Evolutionary conservation across 2,329 filamentous ascomycete species (phyloP).

Genomic region (Pseudopyrenochaeta lycopersici): DNA sequence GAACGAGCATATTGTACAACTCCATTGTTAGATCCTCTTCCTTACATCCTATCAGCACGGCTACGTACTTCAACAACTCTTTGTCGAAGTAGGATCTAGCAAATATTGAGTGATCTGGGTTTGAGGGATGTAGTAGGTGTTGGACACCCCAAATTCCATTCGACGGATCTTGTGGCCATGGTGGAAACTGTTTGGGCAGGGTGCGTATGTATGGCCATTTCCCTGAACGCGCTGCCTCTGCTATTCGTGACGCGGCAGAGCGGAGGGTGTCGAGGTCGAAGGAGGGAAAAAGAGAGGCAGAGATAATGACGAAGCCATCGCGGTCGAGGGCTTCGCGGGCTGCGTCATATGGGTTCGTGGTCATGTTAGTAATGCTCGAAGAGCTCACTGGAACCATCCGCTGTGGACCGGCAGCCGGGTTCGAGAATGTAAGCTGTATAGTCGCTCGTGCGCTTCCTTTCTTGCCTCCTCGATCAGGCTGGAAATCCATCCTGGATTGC

Average conservation of each 20-base stretch:
- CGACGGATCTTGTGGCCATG: conserved; percentile 71
- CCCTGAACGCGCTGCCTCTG: conserved; percentile 71
- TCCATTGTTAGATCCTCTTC: conserved; percentile 79
- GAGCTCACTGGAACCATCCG: not conserved
- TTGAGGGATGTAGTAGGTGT: conserved; percentile 78
- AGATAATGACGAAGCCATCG: conserved; percentile 81
- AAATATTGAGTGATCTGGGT: conserved; percentile 70
- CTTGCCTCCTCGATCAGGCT: not conserved
- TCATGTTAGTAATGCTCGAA: conserved; percentile 15
- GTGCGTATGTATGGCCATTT: conserved; percentile 84
- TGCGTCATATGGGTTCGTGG: conserved; percentile 33
- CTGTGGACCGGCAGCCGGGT: not conserved
- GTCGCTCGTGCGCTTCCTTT: conserved; percentile 6
- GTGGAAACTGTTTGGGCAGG: conserved; percentile 89
- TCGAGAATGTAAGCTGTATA: not conserved
- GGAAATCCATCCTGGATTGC: not conserved
- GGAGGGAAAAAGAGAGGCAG: conserved; percentile 65
- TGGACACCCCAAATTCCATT: conserved; percentile 89
- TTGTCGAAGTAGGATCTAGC: conserved; percentile 76
- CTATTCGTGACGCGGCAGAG: conserved; percentile 65
- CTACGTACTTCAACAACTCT: conserved; percentile 69
- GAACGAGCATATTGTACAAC: conserved; percentile 84
- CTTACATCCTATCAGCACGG: conserved; percentile 66
- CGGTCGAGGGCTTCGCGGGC: conserved; percentile 65
- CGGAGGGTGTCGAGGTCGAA: conserved; percentile 66